A percentile compares a stretch with the other conserved stretches of the same genome.
phyloP scores from a whole-genome alignment of 78 protist species.

The Pigoraptor vietnamica region DNA sequence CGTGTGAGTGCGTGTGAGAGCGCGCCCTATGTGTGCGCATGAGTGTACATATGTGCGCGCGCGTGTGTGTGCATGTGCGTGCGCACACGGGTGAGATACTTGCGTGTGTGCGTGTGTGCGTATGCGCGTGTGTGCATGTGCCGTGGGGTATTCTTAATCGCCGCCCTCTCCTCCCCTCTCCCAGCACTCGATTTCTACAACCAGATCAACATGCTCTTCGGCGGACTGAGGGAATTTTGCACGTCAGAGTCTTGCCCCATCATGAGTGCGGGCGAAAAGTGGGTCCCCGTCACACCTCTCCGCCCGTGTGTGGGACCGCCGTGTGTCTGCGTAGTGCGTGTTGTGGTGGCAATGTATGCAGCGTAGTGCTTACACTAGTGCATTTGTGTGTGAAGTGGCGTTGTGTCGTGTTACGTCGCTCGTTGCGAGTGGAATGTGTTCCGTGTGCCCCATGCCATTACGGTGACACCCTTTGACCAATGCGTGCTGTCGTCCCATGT shows the following conservation, averaged over 20 bases:
- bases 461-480: neutral
- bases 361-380: too few relatives aligned
- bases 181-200: conserved; percentile 96
- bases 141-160: neutral
- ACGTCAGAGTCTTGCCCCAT: conserved; percentile 85
- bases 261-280: conserved; percentile 97
- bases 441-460: neutral
- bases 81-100: neutral
- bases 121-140: neutral
- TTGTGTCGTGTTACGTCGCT: neutral
- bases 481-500: too few relatives aligned
- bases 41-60: too few relatives aligned
- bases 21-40: too few relatives aligned
- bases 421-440: neutral
- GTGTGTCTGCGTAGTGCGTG: too few relatives aligned
- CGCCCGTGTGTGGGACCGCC: too few relatives aligned
- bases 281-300: too few relatives aligned
- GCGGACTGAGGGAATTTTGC: conserved; percentile 95
- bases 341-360: too few relatives aligned
- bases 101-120: neutral
- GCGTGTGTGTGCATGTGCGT: too few relatives aligned
- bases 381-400: neutral
- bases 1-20: neutral
- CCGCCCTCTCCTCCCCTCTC: too few relatives aligned
- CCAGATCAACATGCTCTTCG: conserved; percentile 92